Evolutionary conservation across 257 asterid genomes (phyloP).

Genomic region (Mentha longifolia): DNA sequence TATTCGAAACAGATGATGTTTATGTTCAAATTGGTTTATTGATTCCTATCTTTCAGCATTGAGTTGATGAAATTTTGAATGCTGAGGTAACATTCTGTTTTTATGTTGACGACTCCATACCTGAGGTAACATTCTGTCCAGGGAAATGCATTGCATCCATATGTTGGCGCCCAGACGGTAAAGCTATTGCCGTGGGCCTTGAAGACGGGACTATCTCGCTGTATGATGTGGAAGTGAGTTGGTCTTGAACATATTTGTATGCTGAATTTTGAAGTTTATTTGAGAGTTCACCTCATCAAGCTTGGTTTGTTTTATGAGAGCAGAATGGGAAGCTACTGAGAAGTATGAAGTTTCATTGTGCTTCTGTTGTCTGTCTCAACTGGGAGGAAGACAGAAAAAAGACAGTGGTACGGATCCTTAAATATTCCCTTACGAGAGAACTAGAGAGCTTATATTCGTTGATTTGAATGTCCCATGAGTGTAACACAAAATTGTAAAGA

Average conservation of each 20-base stretch:
- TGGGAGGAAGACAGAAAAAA: conserved; percentile 87
- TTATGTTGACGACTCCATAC: not conserved
- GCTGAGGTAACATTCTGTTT: not conserved
- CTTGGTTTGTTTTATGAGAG: conserved; percentile 35
- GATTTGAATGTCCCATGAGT: too few species aligned
- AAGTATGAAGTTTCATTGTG: conserved; percentile 69
- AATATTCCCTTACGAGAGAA: too few species aligned
- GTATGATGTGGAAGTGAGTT: conserved; percentile 94
- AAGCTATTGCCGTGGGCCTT: conserved; percentile 89
- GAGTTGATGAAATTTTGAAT: not conserved
- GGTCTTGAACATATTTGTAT: conserved; percentile 5
- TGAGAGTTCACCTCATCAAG: conserved; percentile 13
- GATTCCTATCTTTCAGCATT: not conserved
- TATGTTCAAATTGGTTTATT: too few species aligned
- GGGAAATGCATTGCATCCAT: conserved; percentile 82
- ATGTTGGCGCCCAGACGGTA: conserved; percentile 99
- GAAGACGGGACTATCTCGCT: conserved; percentile 88
- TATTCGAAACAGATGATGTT: too few species aligned
- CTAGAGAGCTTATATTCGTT: too few species aligned
- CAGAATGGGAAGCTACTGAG: conserved; percentile 94
- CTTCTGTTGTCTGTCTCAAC: conserved; percentile 79
- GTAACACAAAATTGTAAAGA: conserved; percentile 12
- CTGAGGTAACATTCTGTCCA: conserved; percentile 30
- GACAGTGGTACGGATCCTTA: conserved; percentile 48
- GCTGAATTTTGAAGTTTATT: conserved; percentile 16